phyloP scores from a whole-genome alignment of 2,329 filamentous ascomycete genomes.

The Ceratocystis papillata region DNA sequence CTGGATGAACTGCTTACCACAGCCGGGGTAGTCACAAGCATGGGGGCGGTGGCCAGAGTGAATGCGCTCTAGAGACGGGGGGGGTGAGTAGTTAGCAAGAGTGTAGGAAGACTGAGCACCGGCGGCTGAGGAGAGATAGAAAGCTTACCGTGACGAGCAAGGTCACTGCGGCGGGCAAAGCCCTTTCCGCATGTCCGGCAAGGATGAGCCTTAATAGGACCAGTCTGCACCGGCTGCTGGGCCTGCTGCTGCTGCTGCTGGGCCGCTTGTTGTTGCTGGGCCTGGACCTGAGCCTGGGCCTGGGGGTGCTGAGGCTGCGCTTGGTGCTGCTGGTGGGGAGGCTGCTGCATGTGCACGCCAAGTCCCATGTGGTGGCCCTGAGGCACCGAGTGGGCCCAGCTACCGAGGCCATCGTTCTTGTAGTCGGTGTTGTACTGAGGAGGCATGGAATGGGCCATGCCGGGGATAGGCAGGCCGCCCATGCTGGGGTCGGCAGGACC shows the following conservation, averaged over 20 bases:
- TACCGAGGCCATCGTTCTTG: constrained; percentile 21
- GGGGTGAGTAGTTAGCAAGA: constrained; percentile 27
- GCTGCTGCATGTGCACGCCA: constrained; percentile 30
- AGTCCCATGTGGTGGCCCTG: constrained; percentile 25
- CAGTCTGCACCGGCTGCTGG: constrained; percentile 23
- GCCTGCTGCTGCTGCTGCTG: constrained; percentile 31
- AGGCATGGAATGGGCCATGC: constrained; percentile 23
- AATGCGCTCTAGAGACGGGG: constrained; percentile 65
- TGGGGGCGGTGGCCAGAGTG: constrained; percentile 86
- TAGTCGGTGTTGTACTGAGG: constrained; percentile 25
- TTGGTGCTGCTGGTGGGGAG: constrained; percentile 31
- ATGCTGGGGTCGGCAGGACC: constrained; percentile 35
- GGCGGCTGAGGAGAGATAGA: background rate
- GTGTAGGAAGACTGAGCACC: background rate
- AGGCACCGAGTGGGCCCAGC: constrained; percentile 18
- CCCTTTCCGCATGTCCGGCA: constrained; percentile 85
- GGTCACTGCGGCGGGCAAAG: constrained; percentile 86
- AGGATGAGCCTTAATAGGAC: constrained; percentile 59
- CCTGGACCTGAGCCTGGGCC: constrained; percentile 27
- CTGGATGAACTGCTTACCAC: constrained; percentile 95
- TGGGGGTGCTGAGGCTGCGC: no score
- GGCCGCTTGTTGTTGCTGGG: constrained; percentile 27
- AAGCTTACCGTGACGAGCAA: constrained; percentile 78
- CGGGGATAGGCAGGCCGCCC: constrained; percentile 33
- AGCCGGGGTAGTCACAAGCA: constrained; percentile 77